Percentiles rank a stretch among this genome's conserved stretches.
phyloP scores from a whole-genome alignment of 2,329 filamentous ascomycete genomes.

The Phialophora tarda region DNA sequence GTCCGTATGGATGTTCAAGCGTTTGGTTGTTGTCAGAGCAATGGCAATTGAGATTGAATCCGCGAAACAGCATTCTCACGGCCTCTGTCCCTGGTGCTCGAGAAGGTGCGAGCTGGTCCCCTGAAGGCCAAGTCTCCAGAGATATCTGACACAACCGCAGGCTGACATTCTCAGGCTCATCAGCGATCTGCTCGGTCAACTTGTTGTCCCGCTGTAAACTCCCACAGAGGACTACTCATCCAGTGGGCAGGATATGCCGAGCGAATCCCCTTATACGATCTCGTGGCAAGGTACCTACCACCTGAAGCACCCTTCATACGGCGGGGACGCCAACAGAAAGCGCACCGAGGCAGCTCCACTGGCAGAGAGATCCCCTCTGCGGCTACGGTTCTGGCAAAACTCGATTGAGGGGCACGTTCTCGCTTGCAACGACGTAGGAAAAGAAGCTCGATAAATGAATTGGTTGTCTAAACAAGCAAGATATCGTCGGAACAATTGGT shows the following conservation, averaged over 20 bases:
- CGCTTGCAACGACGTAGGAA: too few species aligned
- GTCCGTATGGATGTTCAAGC: background rate
- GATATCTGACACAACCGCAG: background rate
- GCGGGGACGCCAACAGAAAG: too few species aligned
- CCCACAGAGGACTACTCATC: background rate
- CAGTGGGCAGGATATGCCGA: background rate
- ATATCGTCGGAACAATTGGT: background rate
- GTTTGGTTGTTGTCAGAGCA: background rate
- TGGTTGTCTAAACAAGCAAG: background rate
- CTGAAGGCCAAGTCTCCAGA: background rate
- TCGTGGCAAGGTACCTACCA: background rate
- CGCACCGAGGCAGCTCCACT: too few species aligned
- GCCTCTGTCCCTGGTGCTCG: background rate
- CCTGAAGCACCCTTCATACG: background rate
- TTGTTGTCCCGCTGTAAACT: background rate
- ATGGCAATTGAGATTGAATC: background rate
- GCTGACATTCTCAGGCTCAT: background rate
- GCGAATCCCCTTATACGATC: background rate
- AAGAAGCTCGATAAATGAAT: too few species aligned
- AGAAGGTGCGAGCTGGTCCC: background rate
- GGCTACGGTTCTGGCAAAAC: too few species aligned
- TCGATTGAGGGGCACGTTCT: too few species aligned
- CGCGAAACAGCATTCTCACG: background rate
- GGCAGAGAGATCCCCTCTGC: too few species aligned
- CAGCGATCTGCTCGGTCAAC: background rate